Percentiles rank a stretch among this genome's conserved stretches.
Evolutionary conservation across 176 grass and related monocot species (phyloP).

Genomic region (Hordeum marinum): DNA sequence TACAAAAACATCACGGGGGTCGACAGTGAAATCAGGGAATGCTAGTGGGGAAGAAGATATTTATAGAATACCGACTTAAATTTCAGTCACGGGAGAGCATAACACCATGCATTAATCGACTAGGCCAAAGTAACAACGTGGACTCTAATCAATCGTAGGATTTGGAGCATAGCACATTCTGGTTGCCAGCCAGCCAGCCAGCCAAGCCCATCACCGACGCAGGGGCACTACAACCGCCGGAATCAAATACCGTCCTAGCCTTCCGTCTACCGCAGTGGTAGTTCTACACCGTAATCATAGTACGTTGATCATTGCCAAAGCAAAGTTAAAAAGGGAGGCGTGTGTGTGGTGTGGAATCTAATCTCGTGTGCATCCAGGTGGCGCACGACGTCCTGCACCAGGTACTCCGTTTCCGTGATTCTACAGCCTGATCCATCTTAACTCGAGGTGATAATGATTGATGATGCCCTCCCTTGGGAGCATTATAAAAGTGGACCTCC

Average conservation of each 20-base stretch:
- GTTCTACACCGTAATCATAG: conserved; percentile 23
- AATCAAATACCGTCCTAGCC: neutral
- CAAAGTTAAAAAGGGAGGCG: conserved; percentile 10
- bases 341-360: conserved; percentile 43
- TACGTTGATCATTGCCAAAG: conserved; percentile 36
- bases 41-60: too few species aligned
- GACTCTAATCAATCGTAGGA: neutral
- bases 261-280: neutral
- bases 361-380: conserved; percentile 11
- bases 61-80: neutral
- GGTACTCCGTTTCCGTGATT: conserved; percentile 8
- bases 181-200: conserved; percentile 27
- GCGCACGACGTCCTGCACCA: conserved; percentile 8
- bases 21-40: too few species aligned
- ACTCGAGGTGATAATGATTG: conserved; percentile 39
- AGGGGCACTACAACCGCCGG: neutral
- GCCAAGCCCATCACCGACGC: conserved; percentile 11
- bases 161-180: neutral
- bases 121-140: neutral
- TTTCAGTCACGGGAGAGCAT: neutral
- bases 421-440: conserved; percentile 37
- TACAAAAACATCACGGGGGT: too few species aligned
- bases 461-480: conserved; percentile 21
- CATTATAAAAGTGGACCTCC: conserved; percentile 34
- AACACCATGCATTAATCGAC: neutral